Evolutionary conservation across 257 asterid species (phyloP).

Genomic region (Thymus quinquecostatus): DNA sequence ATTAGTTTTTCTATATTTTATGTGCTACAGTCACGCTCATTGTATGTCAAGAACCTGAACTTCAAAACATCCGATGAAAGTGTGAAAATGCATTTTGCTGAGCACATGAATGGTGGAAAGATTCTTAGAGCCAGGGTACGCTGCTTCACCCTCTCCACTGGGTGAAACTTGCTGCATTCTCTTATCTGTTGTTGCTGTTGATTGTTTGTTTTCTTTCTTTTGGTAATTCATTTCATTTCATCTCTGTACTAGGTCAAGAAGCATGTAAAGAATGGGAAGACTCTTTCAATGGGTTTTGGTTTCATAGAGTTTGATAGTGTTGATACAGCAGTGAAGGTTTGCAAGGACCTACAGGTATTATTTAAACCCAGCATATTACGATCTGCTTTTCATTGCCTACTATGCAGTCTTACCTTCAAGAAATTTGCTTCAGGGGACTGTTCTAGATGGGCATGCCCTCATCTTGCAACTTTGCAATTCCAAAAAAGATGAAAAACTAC

Average conservation of each 20-base stretch:
- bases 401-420: constrained; percentile 21
- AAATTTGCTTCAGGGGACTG: constrained; percentile 63
- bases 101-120: constrained; percentile 74
- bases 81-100: constrained; percentile 67
- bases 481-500: constrained; percentile 55
- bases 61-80: constrained; percentile 83
- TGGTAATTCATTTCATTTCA: background rate
- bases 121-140: constrained; percentile 85
- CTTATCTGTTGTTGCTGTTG: background rate
- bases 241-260: constrained; percentile 67
- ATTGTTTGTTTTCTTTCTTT: background rate
- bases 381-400: constrained; percentile 1
- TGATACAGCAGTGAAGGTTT: constrained; percentile 73
- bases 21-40: constrained; percentile 77
- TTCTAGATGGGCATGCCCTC: constrained; percentile 96
- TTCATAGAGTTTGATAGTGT: constrained; percentile 84
- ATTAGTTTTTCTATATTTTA: constrained; percentile 7
- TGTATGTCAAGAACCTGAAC: constrained; percentile 89
- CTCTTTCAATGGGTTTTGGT: constrained; percentile 92
- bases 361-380: background rate
- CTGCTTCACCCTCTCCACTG: constrained; percentile 21
- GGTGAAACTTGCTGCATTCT: constrained; percentile 9
- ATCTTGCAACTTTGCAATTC: constrained; percentile 80
- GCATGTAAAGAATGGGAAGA: constrained; percentile 87
- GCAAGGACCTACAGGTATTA: constrained; percentile 80